Evolutionary conservation across 257 asterid genomes (phyloP).

Genomic region (Nicotiana attenuata): DNA sequence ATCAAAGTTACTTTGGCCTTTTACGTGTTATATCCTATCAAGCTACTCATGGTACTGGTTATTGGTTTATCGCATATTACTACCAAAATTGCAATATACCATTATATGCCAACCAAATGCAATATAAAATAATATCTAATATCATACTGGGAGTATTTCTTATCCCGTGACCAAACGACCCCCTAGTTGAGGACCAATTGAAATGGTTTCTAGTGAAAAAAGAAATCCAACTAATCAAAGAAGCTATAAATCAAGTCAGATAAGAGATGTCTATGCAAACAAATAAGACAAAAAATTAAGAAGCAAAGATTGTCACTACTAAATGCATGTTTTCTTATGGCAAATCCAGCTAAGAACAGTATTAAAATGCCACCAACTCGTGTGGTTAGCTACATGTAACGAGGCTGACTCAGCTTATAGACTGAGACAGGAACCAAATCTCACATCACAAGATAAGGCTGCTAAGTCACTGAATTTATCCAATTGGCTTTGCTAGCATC

Average conservation of each 20-base stretch:
- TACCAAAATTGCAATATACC: no score
- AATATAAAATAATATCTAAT: background rate
- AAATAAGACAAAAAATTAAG: background rate
- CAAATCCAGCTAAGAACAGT: conserved; percentile 2
- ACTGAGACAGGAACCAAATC: background rate
- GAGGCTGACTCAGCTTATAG: conserved; percentile 7
- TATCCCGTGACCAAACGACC: background rate
- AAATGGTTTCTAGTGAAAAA: background rate
- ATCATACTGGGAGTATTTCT: background rate
- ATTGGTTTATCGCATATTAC: background rate
- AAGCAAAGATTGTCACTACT: background rate
- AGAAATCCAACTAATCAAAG: no score
- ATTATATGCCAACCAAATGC: background rate
- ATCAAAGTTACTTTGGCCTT: background rate
- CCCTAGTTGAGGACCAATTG: background rate
- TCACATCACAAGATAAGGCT: conserved; percentile 4
- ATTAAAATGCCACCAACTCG: background rate
- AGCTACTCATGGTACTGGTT: background rate
- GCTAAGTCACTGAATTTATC: background rate
- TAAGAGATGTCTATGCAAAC: background rate
- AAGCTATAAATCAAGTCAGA: background rate
- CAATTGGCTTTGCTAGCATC: background rate
- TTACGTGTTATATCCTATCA: no score
- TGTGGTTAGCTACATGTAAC: conserved; percentile 2
- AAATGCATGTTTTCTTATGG: background rate